A percentile compares a stretch with the other conserved stretches of the same genome.
Evolutionary conservation across 352 stramenopile species (phyloP).

Genomic region (Pythium biforme): DNA sequence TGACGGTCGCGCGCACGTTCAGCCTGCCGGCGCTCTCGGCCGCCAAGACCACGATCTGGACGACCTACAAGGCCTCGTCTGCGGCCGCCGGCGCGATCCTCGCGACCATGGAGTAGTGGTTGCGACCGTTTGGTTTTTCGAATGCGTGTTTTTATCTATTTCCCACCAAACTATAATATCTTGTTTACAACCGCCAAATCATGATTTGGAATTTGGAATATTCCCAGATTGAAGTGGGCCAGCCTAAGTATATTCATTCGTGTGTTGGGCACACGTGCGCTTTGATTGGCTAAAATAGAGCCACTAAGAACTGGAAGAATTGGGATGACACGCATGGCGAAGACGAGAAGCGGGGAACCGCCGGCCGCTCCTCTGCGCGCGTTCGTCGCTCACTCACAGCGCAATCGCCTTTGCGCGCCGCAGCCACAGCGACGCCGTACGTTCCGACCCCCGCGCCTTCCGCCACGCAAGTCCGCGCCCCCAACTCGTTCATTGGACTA

Average conservation of each 20-base stretch:
- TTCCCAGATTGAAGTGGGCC: too few relatives aligned
- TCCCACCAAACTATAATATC: background rate
- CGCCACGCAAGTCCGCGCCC: background rate
- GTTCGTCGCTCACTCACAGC: background rate
- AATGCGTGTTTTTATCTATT: constrained; percentile 5
- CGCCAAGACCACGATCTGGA: constrained; percentile 63
- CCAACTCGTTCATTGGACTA: too few relatives aligned
- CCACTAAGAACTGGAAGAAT: constrained; percentile 30
- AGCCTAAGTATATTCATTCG: too few relatives aligned
- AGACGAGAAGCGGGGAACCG: constrained; percentile 3
- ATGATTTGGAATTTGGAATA: too few relatives aligned
- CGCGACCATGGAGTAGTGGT: constrained; percentile 48
- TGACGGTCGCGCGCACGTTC: constrained; percentile 68
- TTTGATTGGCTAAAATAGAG: constrained; percentile 14
- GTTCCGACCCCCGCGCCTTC: too few relatives aligned
- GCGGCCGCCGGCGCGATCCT: constrained; percentile 66
- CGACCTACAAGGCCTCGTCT: constrained; percentile 64
- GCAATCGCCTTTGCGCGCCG: background rate
- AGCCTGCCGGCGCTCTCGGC: constrained; percentile 67
- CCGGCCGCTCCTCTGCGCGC: too few relatives aligned
- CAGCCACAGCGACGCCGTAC: background rate
- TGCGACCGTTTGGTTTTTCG: too few relatives aligned
- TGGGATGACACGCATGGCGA: constrained; percentile 15
- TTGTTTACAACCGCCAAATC: background rate
- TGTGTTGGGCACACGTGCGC: background rate